These are phyloP conservation scores for Suillus plorans DNA, from an alignment of 768 basidiomycete species.

Conservation along the genomic window DNA sequence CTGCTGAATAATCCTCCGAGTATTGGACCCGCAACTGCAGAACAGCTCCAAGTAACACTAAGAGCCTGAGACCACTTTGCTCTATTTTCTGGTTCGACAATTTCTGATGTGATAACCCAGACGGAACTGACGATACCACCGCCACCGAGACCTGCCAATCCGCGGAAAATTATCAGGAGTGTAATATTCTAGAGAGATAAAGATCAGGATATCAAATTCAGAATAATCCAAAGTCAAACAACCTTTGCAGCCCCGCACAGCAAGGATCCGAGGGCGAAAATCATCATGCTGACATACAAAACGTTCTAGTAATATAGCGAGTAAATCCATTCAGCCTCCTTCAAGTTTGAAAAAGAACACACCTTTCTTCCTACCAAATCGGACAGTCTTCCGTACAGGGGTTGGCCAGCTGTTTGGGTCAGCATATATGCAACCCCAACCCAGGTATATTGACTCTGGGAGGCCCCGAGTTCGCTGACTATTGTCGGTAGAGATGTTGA, in stretches of 20 bases:
- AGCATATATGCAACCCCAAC: conserved; percentile 84
- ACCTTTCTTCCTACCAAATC: conserved; percentile 83
- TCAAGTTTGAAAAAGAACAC: conserved; percentile 15
- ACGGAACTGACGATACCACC: conserved; percentile 85
- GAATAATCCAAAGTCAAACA: conserved; percentile 17
- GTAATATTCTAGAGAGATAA: conserved; percentile 34
- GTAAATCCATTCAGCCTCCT: conserved; percentile 8
- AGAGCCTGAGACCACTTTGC: conserved; percentile 86
- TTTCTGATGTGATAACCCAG: conserved; percentile 85
- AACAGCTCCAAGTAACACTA: conserved; percentile 84
- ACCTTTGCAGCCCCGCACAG: conserved; percentile 78
- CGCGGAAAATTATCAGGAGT: conserved; percentile 69
- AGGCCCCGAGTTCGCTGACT: conserved; percentile 62
- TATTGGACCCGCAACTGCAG: conserved; percentile 79
- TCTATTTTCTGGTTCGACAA: conserved; percentile 67
- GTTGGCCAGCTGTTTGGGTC: conserved; percentile 84
- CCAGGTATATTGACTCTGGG: conserved; percentile 79
- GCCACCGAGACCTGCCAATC: conserved; percentile 75
- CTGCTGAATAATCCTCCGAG: conserved; percentile 83
- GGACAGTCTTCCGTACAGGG: conserved; percentile 77
- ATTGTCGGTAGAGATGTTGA: conserved; percentile 86
- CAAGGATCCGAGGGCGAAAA: conserved; percentile 78
- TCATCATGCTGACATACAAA: conserved; percentile 67
- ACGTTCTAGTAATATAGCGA: conserved; percentile 46
- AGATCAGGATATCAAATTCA: conserved; percentile 17